Evolutionary conservation across 495 filamentous ascomycete species (phyloP).

Genomic region (Penicillium salamii): DNA sequence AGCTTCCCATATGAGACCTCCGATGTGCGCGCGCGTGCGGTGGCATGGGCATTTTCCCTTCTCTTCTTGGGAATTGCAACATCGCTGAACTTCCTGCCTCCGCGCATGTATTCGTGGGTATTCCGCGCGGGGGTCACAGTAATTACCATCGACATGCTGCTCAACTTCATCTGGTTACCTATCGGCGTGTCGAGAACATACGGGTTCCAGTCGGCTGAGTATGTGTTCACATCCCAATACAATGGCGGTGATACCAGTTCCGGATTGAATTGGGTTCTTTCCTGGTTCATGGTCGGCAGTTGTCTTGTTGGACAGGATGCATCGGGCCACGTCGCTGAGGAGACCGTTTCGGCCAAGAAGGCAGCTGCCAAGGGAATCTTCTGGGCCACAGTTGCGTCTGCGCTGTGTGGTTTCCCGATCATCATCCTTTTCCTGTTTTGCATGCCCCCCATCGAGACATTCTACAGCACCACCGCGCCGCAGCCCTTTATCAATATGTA

Average conservation of each 20-base stretch:
- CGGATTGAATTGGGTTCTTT: slow-evolving; percentile 36
- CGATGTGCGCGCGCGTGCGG: slow-evolving; percentile 28
- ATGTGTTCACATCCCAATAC: slow-evolving; percentile 32
- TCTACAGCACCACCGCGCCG: slow-evolving; percentile 28
- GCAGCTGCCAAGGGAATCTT: slow-evolving; percentile 36
- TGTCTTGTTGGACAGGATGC: slow-evolving; percentile 36
- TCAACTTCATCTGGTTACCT: slow-evolving; percentile 38
- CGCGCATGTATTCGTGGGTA: slow-evolving; percentile 33
- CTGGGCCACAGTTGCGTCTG: slow-evolving; percentile 35
- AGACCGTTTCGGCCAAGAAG: slow-evolving; percentile 37
- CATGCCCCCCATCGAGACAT: slow-evolving; percentile 32
- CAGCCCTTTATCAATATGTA: slow-evolving; percentile 42
- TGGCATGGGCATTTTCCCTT: slow-evolving; percentile 33
- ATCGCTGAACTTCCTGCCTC: slow-evolving; percentile 30
- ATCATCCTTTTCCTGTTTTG: slow-evolving; percentile 37
- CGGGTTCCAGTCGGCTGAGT: slow-evolving; percentile 34
- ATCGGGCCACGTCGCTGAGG: slow-evolving; percentile 36
- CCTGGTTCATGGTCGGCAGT: slow-evolving; percentile 30
- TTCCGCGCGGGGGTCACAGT: slow-evolving; percentile 34
- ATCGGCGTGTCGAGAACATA: slow-evolving; percentile 33
- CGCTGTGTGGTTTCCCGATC: slow-evolving; percentile 34
- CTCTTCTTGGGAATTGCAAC: slow-evolving; percentile 31
- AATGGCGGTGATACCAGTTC: slow-evolving; percentile 29
- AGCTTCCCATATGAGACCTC: slow-evolving; percentile 29
- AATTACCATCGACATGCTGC: slow-evolving; percentile 32